phyloP scores from a whole-genome alignment of 176 grass and related monocot species.

The Microstegium vimineum region DNA sequence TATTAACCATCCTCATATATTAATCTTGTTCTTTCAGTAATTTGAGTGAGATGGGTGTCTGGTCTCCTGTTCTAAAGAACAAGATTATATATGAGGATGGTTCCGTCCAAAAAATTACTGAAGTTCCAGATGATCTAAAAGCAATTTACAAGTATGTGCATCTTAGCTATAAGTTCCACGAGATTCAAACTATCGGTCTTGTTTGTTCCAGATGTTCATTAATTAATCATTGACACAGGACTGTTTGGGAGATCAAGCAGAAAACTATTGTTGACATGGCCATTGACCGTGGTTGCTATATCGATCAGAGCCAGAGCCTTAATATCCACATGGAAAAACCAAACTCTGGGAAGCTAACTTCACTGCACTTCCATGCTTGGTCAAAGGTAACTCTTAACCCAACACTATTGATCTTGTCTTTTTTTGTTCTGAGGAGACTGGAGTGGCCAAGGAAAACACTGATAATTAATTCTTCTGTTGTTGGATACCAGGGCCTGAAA shows the following conservation, averaged over 20 bases:
- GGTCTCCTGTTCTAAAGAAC: constrained; percentile 77
- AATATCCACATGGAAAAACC: constrained; percentile 98
- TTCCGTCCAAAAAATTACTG: constrained; percentile 76
- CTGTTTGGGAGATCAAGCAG: constrained; percentile 99
- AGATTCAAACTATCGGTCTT: background rate
- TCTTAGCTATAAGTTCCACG: background rate
- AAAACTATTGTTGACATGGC: constrained; percentile 98
- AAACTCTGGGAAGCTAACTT: constrained; percentile 94
- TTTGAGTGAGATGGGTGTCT: constrained; percentile 86
- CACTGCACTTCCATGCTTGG: constrained; percentile 94
- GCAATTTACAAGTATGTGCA: constrained; percentile 82
- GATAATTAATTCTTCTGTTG: constrained; percentile 4
- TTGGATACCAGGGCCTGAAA: constrained; percentile 70
- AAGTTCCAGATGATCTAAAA: constrained; percentile 88
- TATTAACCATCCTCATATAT: too few relatives aligned
- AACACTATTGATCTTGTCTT: background rate
- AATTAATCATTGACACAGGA: constrained; percentile 43
- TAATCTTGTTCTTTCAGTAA: constrained; percentile 47
- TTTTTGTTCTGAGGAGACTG: background rate
- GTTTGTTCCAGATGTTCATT: background rate
- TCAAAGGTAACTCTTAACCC: constrained; percentile 53
- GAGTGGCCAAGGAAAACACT: background rate
- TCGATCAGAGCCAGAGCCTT: constrained; percentile 97
- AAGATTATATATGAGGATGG: constrained; percentile 93
- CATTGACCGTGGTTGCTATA: constrained; percentile 90